Base-by-base conservation (phyloP, 306 rosid genomes). In the Mimosa pudica region DNA sequence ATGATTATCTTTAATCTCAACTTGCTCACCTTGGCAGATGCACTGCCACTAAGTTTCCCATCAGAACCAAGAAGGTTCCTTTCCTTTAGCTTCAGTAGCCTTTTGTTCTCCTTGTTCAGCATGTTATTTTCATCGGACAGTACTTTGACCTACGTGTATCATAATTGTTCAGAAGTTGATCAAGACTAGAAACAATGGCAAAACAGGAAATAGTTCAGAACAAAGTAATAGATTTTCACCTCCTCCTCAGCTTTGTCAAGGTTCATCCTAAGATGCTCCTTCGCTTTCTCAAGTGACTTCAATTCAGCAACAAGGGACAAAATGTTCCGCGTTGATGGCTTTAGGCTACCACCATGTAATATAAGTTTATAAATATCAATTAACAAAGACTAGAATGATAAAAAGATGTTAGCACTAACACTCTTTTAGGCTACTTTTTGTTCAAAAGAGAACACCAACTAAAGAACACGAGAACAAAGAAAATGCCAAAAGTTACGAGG, bases 161-260 rank as follows among this genome's bases (percentile, higher is more conserved):
- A 76, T 24, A 78, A 55, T 16, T 62, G 42, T 44, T 83, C 75
- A 76, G 81, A 83, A 42, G 77, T 10, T 68, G n/a, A 36, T 74
- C 73, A 38, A 61, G 48, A 45, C 68, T 46, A 71, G 30, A 78
- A 45, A 79, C 49, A 74, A 63, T 73, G 68, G 62, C 49, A 71
- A 54, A 63, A 73, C 52, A 41, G 63, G 78, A 72, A 45, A 74
- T 38, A 64, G 24, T 54, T 66, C 57, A 16, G 63, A 14, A 68
- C 10, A 52, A 60, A 35, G 73, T 36, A 46, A 73, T 55, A 20
- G 54, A 73, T 77, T 65, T 80, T 73, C 79, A 96, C 99, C 97
- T 96, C 98, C 72, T 89, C 98, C 86, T 96, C 98, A 46, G 99
- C 99, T 77, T 82, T 91, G 82, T 65, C 69, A 79, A 96, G 99